Conservation (phyloP, 164 flowering plant species). For the Tetrastigma voinierianum region DNA sequence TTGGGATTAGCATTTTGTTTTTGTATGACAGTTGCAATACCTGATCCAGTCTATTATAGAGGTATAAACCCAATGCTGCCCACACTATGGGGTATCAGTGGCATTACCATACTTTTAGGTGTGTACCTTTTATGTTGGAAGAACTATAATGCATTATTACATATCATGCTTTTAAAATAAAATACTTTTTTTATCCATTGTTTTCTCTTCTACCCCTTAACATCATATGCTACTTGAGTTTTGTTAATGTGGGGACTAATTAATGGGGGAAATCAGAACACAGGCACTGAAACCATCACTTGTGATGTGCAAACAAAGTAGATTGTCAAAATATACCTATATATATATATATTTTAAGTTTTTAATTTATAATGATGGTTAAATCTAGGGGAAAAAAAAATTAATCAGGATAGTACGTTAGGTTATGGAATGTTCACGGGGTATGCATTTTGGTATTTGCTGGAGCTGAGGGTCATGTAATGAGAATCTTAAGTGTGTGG, state of each 20-base stretch:
- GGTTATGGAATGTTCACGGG: constrained; percentile 96
- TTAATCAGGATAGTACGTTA: constrained; percentile 86
- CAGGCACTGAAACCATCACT: constrained; percentile 86
- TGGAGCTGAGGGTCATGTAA: constrained; percentile 98
- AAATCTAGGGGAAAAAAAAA: background rate
- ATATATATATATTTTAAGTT: too few relatives aligned
- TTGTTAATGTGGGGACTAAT: constrained; percentile 97
- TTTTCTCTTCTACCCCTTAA: background rate
- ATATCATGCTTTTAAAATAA: too few relatives aligned
- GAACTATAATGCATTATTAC: too few relatives aligned
- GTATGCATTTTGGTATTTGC: constrained; percentile 94
- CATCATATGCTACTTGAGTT: constrained; percentile 56
- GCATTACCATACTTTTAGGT: too few relatives aligned
- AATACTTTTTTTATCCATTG: background rate
- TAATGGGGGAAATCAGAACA: constrained; percentile 93
- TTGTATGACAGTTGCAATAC: too few relatives aligned
- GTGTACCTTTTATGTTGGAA: too few relatives aligned
- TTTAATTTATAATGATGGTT: background rate
- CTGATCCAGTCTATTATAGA: too few relatives aligned
- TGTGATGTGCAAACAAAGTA: constrained; percentile 91
- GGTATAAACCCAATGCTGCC: too few relatives aligned
- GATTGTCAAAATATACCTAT: constrained; percentile 2
- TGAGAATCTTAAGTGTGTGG: constrained; percentile 92
- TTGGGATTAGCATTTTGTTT: too few relatives aligned
- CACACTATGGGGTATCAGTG: too few relatives aligned